Percentiles rank a stretch among this genome's conserved stretches.
phyloP scores from a whole-genome alignment of 1,139 yeast genomes.

The Geotrichum restrictum region DNA sequence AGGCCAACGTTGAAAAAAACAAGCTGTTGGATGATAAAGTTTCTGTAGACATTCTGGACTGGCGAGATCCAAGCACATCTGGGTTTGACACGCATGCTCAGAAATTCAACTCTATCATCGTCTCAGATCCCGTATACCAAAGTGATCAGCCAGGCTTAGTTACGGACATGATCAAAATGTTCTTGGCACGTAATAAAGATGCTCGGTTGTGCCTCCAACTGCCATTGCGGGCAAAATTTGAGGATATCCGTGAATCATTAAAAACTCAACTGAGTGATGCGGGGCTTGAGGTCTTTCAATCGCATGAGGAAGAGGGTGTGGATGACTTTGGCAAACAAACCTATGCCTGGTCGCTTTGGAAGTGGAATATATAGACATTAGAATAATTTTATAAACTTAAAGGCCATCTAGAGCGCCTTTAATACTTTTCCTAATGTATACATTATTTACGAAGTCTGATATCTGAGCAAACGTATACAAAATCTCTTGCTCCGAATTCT shows the following conservation, averaged over 20 bases:
- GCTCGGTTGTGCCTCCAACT: slow-evolving; percentile 59
- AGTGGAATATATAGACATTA: slow-evolving; percentile 20
- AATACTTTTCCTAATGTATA: background rate
- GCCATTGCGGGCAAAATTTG: slow-evolving; percentile 67
- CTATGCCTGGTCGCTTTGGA: slow-evolving; percentile 43
- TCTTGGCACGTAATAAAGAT: slow-evolving; percentile 34
- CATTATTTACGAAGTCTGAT: slow-evolving; percentile 5
- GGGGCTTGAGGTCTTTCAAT: slow-evolving; percentile 32
- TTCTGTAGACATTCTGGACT: slow-evolving; percentile 60
- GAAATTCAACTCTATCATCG: slow-evolving; percentile 55
- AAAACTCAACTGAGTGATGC: slow-evolving; percentile 51
- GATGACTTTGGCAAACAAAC: slow-evolving; percentile 83
- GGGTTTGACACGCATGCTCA: slow-evolving; percentile 35
- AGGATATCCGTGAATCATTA: slow-evolving; percentile 55
- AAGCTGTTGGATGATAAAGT: slow-evolving; percentile 32
- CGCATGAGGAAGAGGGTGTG: slow-evolving; percentile 54
- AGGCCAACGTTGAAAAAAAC: slow-evolving; percentile 55
- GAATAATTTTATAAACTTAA: background rate
- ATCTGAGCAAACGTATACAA: slow-evolving; percentile 5
- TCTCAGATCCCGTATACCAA: slow-evolving; percentile 89
- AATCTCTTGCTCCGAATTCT: slow-evolving; percentile 4
- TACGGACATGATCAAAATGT: slow-evolving; percentile 49
- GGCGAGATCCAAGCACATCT: slow-evolving; percentile 54
- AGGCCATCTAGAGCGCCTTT: slow-evolving; percentile 11
- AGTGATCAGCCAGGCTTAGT: slow-evolving; percentile 75